Base-by-base conservation (phyloP, 305 asterid genomes). In the Andrographis paniculata region DNA sequence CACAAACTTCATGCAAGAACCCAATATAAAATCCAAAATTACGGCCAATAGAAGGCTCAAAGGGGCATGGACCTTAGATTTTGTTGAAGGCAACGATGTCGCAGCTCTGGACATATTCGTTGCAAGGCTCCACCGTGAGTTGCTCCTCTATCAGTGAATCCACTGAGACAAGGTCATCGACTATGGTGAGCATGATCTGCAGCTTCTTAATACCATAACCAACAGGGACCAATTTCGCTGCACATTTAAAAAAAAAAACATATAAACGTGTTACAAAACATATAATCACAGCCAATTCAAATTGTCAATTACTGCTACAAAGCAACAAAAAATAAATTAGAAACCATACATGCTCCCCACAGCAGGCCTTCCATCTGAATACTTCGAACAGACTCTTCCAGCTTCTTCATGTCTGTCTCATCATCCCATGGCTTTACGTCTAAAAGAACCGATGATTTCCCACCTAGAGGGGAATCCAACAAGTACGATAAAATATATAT, bases 1-100 rank as follows among this genome's bases (percentile, higher is more conserved):
- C 39, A 33, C 6, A 10, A 27, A 27, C 33, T 5, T 27, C 9
- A 27, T 27, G 9, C 33, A 27, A 27, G 6, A 27, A 27, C 10
- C 10, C 10, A 27, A 27, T 6, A 33, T 2, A 12, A 33, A 33
- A 33, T 6, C 2, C 42, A 37, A 14, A 37, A 14, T 14, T 37
- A 14, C 42, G 14, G 37, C 13, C 30, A 37, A 2, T 0, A 28
- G 20, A 49, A 62, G 63, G 78, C 63, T 41, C 14, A 14, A 14
- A 22, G 27, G 40, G 13, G 20, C 28, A 46, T 18, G n/a, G 23
- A 48, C 40, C 74, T 86, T 58, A 91, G 39, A 91, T 91, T 58
- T 87, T 91, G 96, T 91, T 87, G 82, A 91, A 91, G 53, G 96
- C 96, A 46, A 81, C 95, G 45, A 91, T 91, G 54, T 91, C 99